Conservation (phyloP, 106 monocot species). For the Gastrodia elata region DNA sequence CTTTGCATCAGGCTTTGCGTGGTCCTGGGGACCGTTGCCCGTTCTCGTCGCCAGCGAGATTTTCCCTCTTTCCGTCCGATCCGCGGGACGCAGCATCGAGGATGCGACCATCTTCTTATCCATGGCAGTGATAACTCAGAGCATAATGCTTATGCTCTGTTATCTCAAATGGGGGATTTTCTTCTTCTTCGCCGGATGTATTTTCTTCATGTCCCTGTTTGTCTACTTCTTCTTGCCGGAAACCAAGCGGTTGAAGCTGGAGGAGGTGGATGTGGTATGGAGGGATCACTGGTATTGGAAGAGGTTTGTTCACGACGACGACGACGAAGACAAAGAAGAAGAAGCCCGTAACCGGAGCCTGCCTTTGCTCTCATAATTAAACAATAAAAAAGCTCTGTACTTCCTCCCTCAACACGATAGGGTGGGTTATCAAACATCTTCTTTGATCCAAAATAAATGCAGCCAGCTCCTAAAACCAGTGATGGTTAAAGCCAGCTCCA, state of each 20-base stretch:
- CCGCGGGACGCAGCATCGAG: slow-evolving; percentile 41
- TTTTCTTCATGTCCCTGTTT: slow-evolving; percentile 46
- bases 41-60: slow-evolving; percentile 50
- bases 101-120: slow-evolving; percentile 31
- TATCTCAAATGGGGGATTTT: slow-evolving; percentile 36
- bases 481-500: no score
- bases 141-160: slow-evolving; percentile 52
- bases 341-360: no score
- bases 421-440: no score
- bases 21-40: slow-evolving; percentile 58
- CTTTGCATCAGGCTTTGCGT: slow-evolving; percentile 30
- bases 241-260: slow-evolving; percentile 43
- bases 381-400: no score
- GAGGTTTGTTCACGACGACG: no score
- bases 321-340: no score
- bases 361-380: no score
- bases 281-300: slow-evolving; percentile 58
- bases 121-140: slow-evolving; percentile 35
- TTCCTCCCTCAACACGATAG: no score
- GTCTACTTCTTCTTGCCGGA: slow-evolving; percentile 37
- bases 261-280: slow-evolving; percentile 38
- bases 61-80: slow-evolving; percentile 46
- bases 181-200: slow-evolving; percentile 30
- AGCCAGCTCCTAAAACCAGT: no score
- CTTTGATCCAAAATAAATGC: no score